Evolutionary conservation across 164 flowering plant species (phyloP).

Genomic region (Stephania yunnanensis): DNA sequence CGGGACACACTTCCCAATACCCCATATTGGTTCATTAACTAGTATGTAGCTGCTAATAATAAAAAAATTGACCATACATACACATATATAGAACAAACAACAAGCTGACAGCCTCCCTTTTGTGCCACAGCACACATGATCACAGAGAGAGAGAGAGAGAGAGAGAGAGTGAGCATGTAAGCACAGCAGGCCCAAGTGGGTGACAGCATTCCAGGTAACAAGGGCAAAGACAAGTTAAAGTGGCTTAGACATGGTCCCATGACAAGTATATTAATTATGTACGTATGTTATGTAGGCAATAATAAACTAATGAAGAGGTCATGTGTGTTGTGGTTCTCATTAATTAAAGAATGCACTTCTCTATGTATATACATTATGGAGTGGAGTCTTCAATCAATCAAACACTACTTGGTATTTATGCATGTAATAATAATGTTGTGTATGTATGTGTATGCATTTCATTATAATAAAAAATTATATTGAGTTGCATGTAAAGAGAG

Average conservation of each 20-base stretch:
- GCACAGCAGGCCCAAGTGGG: background rate
- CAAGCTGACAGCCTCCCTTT: background rate
- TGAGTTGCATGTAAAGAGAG: background rate
- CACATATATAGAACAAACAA: too few relatives aligned
- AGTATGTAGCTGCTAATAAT: background rate
- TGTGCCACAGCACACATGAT: background rate
- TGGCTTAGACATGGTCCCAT: background rate
- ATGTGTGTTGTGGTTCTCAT: too few relatives aligned
- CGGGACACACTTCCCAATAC: background rate
- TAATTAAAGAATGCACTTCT: background rate
- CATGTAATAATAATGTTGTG: too few relatives aligned
- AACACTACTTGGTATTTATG: background rate
- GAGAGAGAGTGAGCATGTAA: too few relatives aligned
- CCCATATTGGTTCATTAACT: background rate
- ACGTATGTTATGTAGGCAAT: background rate
- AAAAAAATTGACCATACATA: background rate
- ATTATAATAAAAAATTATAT: too few relatives aligned
- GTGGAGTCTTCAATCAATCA: background rate
- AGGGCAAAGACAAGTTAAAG: background rate
- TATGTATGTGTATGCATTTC: too few relatives aligned
- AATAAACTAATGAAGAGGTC: background rate
- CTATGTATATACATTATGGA: background rate
- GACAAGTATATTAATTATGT: background rate
- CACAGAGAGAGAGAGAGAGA: too few relatives aligned
- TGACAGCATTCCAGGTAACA: conserved; percentile 6